Percentiles rank a stretch among this genome's conserved stretches.
Evolutionary conservation across 805 yeast species (phyloP).

Genomic region (Helenozyma baotianmanensis): DNA sequence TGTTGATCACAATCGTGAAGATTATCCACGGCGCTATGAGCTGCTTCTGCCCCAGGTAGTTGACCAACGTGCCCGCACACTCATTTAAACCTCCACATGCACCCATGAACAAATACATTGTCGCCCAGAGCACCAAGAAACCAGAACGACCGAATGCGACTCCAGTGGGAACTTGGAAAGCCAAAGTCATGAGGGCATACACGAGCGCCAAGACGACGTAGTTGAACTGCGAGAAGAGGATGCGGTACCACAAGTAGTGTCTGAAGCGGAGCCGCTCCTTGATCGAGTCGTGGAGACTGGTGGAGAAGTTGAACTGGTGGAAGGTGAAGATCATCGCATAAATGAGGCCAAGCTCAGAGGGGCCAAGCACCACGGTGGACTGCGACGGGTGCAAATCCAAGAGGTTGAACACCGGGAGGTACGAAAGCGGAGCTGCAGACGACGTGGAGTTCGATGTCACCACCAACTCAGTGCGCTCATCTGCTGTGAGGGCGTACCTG

Average conservation of each 20-base stretch:
- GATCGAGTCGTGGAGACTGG: slow-evolving; percentile 21
- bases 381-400: slow-evolving; percentile 19
- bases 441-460: slow-evolving; percentile 15
- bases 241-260: slow-evolving; percentile 24
- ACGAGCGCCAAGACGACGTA: slow-evolving; percentile 25
- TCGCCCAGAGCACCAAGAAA: slow-evolving; percentile 30
- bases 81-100: slow-evolving; percentile 28
- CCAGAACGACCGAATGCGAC: slow-evolving; percentile 27
- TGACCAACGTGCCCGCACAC: slow-evolving; percentile 17
- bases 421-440: slow-evolving; percentile 13
- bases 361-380: slow-evolving; percentile 25
- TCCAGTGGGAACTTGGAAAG: slow-evolving; percentile 25
- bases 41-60: slow-evolving; percentile 14
- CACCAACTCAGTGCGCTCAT: slow-evolving; percentile 9
- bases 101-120: slow-evolving; percentile 25
- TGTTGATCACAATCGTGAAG: slow-evolving; percentile 24
- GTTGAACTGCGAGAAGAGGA: slow-evolving; percentile 28
- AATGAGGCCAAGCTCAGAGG: slow-evolving; percentile 29
- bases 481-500: slow-evolving; percentile 8
- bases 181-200: slow-evolving; percentile 27
- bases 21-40: slow-evolving; percentile 29
- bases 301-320: slow-evolving; percentile 31
- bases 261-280: slow-evolving; percentile 18
- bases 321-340: slow-evolving; percentile 30
- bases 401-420: slow-evolving; percentile 20